Percentiles rank a stretch among this genome's conserved stretches.
These are phyloP conservation scores for Gliomastix tumulicola DNA, from an alignment of 2,329 filamentous ascomycete species.

Conservation along the genomic window DNA sequence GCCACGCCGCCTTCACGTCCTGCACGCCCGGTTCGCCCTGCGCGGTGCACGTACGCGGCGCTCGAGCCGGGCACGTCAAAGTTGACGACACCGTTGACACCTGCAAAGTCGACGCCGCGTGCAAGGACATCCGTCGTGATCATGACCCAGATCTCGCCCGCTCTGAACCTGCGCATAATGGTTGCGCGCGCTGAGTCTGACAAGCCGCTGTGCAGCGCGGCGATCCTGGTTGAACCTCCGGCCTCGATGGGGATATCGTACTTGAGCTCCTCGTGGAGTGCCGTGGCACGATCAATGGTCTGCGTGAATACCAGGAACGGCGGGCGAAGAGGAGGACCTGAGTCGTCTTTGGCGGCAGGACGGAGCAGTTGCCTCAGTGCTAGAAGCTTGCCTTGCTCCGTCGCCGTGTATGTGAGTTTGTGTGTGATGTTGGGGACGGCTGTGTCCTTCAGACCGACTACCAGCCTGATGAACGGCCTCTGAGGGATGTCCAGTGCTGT, in stretches of 20 bases:
- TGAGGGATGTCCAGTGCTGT: conserved; percentile 23
- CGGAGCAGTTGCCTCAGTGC: conserved; percentile 85
- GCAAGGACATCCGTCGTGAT: conserved; percentile 93
- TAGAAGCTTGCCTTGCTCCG: conserved; percentile 87
- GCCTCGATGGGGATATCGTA: conserved; percentile 92
- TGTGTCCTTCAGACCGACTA: conserved; percentile 95
- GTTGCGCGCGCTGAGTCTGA: conserved; percentile 66
- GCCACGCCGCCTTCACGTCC: conserved; percentile 83
- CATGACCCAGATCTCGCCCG: conserved; percentile 90
- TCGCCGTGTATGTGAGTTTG: conserved; percentile 83
- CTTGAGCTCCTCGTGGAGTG: conserved; percentile 80
- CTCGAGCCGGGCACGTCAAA: conserved; percentile 93
- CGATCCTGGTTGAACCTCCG: conserved; percentile 76
- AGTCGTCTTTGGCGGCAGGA: conserved; percentile 51
- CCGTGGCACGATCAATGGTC: conserved; percentile 83
- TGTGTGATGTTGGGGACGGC: conserved; percentile 90
- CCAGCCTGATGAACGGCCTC: conserved; percentile 66
- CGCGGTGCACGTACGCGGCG: conserved; percentile 87
- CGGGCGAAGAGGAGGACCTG: conserved; percentile 61
- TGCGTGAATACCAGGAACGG: conserved; percentile 96
- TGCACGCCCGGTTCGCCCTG: conserved; percentile 83
- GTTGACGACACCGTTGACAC: conserved; percentile 93
- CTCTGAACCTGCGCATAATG: conserved; percentile 85
- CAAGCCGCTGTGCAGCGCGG: conserved; percentile 83
- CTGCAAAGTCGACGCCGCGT: conserved; percentile 88